phyloP scores from a whole-genome alignment of 2,329 filamentous ascomycete genomes.

The Cryphonectria parasitica region DNA sequence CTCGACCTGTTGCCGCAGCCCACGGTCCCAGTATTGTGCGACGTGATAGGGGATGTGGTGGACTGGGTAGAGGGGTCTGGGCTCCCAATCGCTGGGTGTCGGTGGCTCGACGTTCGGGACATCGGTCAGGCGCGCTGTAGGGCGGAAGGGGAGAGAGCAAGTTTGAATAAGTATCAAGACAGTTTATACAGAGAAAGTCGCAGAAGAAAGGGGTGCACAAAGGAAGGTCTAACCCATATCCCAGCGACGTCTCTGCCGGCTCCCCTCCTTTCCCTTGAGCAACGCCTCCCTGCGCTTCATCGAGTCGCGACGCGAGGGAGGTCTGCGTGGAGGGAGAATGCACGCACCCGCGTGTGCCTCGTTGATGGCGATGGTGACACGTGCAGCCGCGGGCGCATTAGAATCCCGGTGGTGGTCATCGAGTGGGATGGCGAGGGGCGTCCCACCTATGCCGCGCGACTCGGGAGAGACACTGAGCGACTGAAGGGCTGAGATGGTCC shows the following conservation, averaged over 20 bases:
- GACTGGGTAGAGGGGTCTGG: constrained; percentile 79
- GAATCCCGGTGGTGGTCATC: constrained; percentile 55
- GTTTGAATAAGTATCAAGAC: neutral
- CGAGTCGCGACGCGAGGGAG: constrained; percentile 57
- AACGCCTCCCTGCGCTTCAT: constrained; percentile 70
- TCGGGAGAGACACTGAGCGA: constrained; percentile 58
- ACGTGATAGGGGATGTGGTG: constrained; percentile 86
- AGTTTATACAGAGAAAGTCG: neutral
- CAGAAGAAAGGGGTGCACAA: constrained; percentile 14
- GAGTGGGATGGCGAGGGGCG: constrained; percentile 74
- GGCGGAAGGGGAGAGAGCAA: neutral
- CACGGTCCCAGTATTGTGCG: constrained; percentile 78
- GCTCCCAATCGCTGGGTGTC: constrained; percentile 78
- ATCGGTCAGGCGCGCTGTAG: constrained; percentile 76
- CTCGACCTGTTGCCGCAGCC: constrained; percentile 55
- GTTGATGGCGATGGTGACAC: constrained; percentile 32
- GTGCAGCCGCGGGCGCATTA: constrained; percentile 32
- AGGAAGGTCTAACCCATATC: constrained; percentile 75
- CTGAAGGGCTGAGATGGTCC: constrained; percentile 64
- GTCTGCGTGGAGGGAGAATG: constrained; percentile 46
- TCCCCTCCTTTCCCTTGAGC: constrained; percentile 89
- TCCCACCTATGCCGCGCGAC: constrained; percentile 58
- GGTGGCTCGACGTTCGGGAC: constrained; percentile 89
- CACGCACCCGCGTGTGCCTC: constrained; percentile 30
- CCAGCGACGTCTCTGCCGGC: constrained; percentile 83